Evolutionary conservation across 2,329 filamentous ascomycete species (phyloP).

Genomic region (Pyrenophora teres): DNA sequence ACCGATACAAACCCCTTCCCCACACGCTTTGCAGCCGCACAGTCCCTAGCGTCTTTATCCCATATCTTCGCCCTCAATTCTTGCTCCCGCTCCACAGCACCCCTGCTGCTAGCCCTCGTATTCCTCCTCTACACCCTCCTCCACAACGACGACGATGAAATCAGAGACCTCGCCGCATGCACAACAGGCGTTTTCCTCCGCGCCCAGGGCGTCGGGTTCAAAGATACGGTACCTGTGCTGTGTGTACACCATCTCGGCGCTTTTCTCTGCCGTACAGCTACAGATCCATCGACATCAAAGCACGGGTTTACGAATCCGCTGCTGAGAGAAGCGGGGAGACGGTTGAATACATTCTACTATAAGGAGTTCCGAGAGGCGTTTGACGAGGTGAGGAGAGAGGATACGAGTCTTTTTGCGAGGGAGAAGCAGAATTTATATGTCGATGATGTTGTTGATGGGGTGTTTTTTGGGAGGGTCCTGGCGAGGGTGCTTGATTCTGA

Average conservation of each 20-base stretch:
- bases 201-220: conserved; percentile 15
- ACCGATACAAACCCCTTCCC: conserved; percentile 60
- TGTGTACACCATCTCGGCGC: conserved; percentile 50
- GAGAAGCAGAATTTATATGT: conserved; percentile 96
- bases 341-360: conserved; percentile 33
- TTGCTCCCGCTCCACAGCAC: conserved; percentile 12
- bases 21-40: conserved; percentile 64
- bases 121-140: conserved; percentile 54
- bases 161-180: conserved; percentile 68
- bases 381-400: conserved; percentile 47
- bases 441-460: conserved; percentile 76
- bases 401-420: conserved; percentile 76
- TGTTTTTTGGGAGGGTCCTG: conserved; percentile 37
- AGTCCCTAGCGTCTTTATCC: conserved; percentile 57
- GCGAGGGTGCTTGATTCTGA: too few relatives aligned
- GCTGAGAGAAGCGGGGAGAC: conserved; percentile 40
- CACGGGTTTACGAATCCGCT: too few relatives aligned
- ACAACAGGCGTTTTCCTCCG: conserved; percentile 56
- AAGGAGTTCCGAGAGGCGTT: conserved; percentile 29
- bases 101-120: conserved; percentile 30
- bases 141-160: conserved; percentile 90
- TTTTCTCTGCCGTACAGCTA: conserved; percentile 34
- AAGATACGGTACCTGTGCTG: conserved; percentile 55
- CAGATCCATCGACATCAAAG: conserved; percentile 31
- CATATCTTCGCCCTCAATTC: conserved; percentile 23